These are phyloP conservation scores for Sphenostylis stenocarpa DNA, from an alignment of 306 rosid species.

Conservation along the genomic window DNA sequence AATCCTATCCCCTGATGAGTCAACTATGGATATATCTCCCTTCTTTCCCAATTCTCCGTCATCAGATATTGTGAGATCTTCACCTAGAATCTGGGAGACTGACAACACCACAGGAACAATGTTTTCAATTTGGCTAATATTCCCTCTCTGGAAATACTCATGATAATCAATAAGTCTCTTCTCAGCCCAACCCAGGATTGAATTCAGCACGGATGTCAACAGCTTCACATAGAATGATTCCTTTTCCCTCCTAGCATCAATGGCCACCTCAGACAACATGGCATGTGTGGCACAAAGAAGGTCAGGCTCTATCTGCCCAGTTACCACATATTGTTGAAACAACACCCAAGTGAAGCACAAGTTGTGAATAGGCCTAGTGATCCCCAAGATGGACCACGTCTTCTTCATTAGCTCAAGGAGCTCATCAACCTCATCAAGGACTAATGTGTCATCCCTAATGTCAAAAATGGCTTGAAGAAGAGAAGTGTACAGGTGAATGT, in stretches of 20 bases:
- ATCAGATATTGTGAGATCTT: constrained; percentile 60
- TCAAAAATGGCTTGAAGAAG: constrained; percentile 83
- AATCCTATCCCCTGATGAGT: constrained; percentile 65
- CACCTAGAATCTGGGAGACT: constrained; percentile 73
- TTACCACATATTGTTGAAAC: constrained; percentile 71
- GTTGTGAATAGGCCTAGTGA: constrained; percentile 64
- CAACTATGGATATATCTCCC: constrained; percentile 58
- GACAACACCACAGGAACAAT: constrained; percentile 77
- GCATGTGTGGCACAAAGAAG: constrained; percentile 79
- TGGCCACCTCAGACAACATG: constrained; percentile 77
- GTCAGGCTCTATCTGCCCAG: constrained; percentile 75
- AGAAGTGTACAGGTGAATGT: constrained; percentile 63
- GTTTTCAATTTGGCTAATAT: constrained; percentile 63
- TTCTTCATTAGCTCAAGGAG: constrained; percentile 84
- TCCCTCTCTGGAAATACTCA: constrained; percentile 70
- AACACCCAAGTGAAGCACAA: constrained; percentile 84
- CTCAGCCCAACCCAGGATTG: constrained; percentile 82
- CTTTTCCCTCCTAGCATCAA: constrained; percentile 67
- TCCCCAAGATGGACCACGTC: constrained; percentile 83
- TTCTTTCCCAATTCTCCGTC: constrained; percentile 48
- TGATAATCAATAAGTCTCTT: constrained; percentile 70
- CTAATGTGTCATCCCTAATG: constrained; percentile 75
- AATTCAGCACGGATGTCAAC: constrained; percentile 60
- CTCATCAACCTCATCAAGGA: constrained; percentile 94
- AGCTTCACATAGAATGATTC: constrained; percentile 60